Evolutionary conservation across 352 stramenopile genomes (phyloP).

Genomic region (Phytophthora quininea): DNA sequence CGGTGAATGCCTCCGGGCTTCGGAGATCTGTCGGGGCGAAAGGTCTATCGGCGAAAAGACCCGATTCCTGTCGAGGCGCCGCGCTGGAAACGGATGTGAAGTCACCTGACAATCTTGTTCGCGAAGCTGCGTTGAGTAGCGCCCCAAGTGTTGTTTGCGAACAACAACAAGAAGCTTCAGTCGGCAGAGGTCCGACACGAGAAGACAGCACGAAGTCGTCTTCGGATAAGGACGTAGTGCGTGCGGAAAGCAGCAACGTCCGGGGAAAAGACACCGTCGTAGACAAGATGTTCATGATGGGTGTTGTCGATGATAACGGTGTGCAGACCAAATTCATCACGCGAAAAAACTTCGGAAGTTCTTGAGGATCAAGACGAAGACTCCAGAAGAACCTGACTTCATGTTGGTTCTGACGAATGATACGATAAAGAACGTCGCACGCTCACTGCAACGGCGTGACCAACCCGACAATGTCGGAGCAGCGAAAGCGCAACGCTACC

Average conservation of each 20-base stretch:
- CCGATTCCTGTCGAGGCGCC: neutral
- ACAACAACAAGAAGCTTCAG: neutral
- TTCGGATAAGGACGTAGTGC: neutral
- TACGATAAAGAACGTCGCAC: slow-evolving; percentile 2
- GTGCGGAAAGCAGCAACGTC: neutral
- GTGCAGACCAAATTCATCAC: neutral
- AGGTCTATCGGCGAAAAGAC: neutral
- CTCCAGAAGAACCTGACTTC: slow-evolving; percentile 2
- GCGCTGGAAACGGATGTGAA: slow-evolving; percentile 5
- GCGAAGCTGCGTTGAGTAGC: neutral
- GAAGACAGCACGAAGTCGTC: neutral
- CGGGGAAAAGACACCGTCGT: slow-evolving; percentile 4
- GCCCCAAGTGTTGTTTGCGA: slow-evolving; percentile 3
- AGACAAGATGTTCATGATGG: slow-evolving; percentile 14
- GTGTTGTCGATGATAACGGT: neutral
- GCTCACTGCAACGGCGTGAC: neutral
- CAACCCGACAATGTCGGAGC: slow-evolving; percentile 1
- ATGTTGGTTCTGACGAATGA: slow-evolving; percentile 12
- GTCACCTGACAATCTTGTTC: neutral
- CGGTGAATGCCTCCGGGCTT: slow-evolving; percentile 17
- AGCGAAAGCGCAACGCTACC: slow-evolving; percentile 8
- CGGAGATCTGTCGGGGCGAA: slow-evolving; percentile 7
- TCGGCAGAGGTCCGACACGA: neutral
- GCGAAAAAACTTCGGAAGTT: slow-evolving; percentile 12
- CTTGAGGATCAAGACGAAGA: slow-evolving; percentile 1